Conservation (phyloP, 192 early-diverging fungal genomes). For the Dispira simplex region DNA sequence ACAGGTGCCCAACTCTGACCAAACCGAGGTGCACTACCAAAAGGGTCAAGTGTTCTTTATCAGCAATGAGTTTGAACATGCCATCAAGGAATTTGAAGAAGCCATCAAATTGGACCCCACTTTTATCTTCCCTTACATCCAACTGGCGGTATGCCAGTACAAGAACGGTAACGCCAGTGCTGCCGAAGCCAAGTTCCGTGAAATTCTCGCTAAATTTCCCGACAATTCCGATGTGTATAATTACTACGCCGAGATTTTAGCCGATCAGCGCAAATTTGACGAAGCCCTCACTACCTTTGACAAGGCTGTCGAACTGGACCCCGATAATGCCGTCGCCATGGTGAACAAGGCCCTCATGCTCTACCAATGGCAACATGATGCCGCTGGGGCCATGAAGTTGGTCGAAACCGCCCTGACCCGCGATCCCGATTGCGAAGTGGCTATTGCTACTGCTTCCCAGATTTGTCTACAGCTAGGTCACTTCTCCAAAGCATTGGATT, state of each 20-base stretch:
- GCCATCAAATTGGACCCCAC: slow-evolving; percentile 59
- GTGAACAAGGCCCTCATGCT: slow-evolving; percentile 86
- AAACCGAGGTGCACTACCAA: slow-evolving; percentile 85
- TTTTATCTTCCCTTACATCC: slow-evolving; percentile 87
- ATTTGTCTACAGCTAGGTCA: slow-evolving; percentile 75
- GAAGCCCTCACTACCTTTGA: slow-evolving; percentile 77
- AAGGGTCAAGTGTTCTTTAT: slow-evolving; percentile 48
- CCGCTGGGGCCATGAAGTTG: slow-evolving; percentile 52
- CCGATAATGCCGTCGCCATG: slow-evolving; percentile 81
- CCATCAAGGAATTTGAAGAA: slow-evolving; percentile 72
- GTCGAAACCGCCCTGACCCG: slow-evolving; percentile 72
- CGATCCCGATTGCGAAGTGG: slow-evolving; percentile 94
- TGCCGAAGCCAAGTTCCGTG: slow-evolving; percentile 65
- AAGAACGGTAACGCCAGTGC: slow-evolving; percentile 63
- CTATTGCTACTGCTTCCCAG: slow-evolving; percentile 61
- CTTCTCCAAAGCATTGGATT: slow-evolving; percentile 67
- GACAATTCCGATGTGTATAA: slow-evolving; percentile 82
- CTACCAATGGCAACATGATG: slow-evolving; percentile 65
- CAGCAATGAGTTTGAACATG: slow-evolving; percentile 59
- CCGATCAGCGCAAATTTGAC: slow-evolving; percentile 68
- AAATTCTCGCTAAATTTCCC: slow-evolving; percentile 61
- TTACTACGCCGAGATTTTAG: slow-evolving; percentile 91
- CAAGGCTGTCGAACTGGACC: slow-evolving; percentile 72
- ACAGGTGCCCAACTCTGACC: slow-evolving; percentile 40
- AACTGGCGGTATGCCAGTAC: slow-evolving; percentile 87